Evolutionary conservation across 768 basidiomycete genomes (phyloP).

Genomic region (Xerocomus brunneocitrinus): DNA sequence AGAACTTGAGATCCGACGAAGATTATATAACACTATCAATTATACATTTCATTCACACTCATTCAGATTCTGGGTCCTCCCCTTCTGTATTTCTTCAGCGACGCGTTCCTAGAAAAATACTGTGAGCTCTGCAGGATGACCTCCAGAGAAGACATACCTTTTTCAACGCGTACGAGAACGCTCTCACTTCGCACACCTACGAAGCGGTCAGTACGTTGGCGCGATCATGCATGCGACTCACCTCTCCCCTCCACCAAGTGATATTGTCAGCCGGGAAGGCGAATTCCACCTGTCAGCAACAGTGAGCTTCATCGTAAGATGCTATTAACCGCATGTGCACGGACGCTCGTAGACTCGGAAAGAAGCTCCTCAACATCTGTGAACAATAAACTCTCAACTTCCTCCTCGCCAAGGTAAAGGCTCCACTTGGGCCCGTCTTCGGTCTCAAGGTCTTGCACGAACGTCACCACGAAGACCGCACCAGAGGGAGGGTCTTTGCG

Average conservation of each 20-base stretch:
- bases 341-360: background rate
- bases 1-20: background rate
- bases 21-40: background rate
- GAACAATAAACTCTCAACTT: background rate
- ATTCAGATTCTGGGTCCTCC: background rate
- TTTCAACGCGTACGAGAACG: background rate
- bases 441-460: background rate
- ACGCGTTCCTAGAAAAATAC: background rate
- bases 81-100: background rate
- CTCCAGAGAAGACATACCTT: background rate
- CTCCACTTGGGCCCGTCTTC: background rate
- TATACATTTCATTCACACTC: background rate
- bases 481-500: background rate
- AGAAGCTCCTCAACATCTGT: background rate
- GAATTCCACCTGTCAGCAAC: background rate
- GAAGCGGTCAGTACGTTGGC: background rate
- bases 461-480: background rate
- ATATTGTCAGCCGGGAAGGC: background rate
- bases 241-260: background rate
- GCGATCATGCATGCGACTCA: background rate
- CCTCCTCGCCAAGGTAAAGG: background rate
- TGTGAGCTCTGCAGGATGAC: background rate
- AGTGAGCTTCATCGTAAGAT: background rate
- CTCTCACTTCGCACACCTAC: background rate
- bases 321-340: background rate